Percentiles rank a stretch among this genome's conserved stretches.
These are phyloP conservation scores for Penicillium polonicum DNA, from an alignment of 2,329 filamentous ascomycete genomes.

Conservation along the genomic window DNA sequence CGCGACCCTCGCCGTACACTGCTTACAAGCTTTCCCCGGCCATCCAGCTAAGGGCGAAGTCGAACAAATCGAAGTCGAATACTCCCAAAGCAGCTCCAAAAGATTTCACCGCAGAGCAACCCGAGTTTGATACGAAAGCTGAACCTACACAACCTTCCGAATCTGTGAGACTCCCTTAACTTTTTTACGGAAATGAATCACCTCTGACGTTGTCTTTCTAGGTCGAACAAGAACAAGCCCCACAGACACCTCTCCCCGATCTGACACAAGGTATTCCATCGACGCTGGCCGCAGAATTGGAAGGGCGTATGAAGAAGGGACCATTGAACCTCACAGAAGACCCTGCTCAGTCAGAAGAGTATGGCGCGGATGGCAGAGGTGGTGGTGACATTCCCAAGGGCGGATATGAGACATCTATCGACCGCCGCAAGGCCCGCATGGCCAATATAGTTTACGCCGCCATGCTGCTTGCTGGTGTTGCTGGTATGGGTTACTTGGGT, in stretches of 20 bases:
- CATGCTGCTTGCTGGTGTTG: constrained; percentile 56
- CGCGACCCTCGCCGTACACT: constrained; percentile 36
- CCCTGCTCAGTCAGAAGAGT: constrained; percentile 44
- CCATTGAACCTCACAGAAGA: constrained; percentile 56
- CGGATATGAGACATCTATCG: constrained; percentile 86
- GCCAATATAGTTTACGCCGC: constrained; percentile 71
- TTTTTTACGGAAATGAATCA: not conserved
- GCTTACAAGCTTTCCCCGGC: constrained; percentile 38
- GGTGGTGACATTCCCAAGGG: constrained; percentile 67
- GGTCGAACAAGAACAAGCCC: constrained; percentile 35
- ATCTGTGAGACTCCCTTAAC: constrained; percentile 23
- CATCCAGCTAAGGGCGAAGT: constrained; percentile 23
- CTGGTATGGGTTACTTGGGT: constrained; percentile 71
- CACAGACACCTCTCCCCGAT: constrained; percentile 74
- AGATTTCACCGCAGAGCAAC: constrained; percentile 37
- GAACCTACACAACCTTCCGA: constrained; percentile 32
- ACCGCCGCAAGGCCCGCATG: constrained; percentile 73
- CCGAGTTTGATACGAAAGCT: constrained; percentile 39
- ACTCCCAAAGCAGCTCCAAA: constrained; percentile 24
- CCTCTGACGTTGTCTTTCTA: constrained; percentile 25
- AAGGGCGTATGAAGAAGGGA: constrained; percentile 42
- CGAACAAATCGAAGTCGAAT: constrained; percentile 27
- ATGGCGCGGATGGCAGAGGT: constrained; percentile 51
- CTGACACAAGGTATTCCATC: constrained; percentile 93
- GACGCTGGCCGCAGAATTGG: constrained; percentile 76